Conservation (phyloP, 306 rosid genomes). For the Trifolium repens region DNA sequence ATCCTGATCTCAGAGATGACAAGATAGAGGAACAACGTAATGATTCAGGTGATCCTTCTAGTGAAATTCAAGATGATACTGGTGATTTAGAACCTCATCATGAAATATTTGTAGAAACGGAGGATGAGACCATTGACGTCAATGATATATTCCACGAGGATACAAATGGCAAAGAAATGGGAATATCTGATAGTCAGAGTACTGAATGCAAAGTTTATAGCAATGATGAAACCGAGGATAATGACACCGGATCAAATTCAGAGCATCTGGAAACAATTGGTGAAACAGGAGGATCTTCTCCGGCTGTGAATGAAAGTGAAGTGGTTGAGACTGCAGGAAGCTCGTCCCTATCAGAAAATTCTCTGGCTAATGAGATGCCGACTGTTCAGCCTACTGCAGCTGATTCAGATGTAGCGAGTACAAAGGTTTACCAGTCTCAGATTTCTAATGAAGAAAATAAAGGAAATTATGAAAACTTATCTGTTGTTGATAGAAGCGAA, state of each 20-base stretch:
- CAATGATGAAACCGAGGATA: constrained; percentile 28
- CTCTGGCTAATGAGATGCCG: constrained; percentile 39
- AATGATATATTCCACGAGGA: constrained; percentile 35
- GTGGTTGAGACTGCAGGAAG: constrained; percentile 6
- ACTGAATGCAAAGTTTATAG: constrained; percentile 40
- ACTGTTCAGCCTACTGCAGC: constrained; percentile 40
- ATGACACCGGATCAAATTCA: constrained; percentile 33
- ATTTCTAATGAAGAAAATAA: constrained; percentile 44
- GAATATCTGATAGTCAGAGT: constrained; percentile 13
- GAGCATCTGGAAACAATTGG: constrained; percentile 39
- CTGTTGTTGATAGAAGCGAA: constrained; percentile 12
- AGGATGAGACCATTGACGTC: constrained; percentile 30
- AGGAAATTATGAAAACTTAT: constrained; percentile 35
- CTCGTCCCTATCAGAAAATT: constrained; percentile 21
- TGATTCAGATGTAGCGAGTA: constrained; percentile 40
- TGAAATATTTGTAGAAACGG: constrained; percentile 37
- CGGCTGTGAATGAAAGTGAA: constrained; percentile 16
- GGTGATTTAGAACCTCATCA: constrained; percentile 39
- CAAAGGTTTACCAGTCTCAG: constrained; percentile 40
- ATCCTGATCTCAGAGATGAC: constrained; percentile 42
- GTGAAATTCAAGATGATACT: constrained; percentile 45
- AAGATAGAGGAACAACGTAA: constrained; percentile 29
- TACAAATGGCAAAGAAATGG: constrained; percentile 35
- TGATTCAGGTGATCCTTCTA: constrained; percentile 39
- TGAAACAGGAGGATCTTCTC: constrained; percentile 50